Conservation (phyloP, 2,329 filamentous ascomycete genomes). For the Verticillium zaregamsianum region DNA sequence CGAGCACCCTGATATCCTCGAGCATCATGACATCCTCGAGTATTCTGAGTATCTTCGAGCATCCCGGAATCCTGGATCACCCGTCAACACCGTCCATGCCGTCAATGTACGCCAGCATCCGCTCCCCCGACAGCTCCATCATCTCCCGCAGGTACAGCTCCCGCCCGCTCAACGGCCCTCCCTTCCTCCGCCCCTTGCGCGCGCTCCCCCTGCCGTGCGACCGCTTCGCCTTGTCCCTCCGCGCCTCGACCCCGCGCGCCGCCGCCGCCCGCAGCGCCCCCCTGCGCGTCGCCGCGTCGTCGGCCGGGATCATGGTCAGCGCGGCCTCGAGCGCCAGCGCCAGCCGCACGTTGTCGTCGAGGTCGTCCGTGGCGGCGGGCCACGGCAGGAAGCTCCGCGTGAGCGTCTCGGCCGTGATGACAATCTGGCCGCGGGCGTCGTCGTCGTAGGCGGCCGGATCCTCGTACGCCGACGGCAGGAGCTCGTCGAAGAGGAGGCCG, state of each 20-base stretch:
- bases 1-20: too few species aligned
- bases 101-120: slow-evolving; percentile 26
- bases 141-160: slow-evolving; percentile 39
- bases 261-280: slow-evolving; percentile 33
- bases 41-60: not conserved
- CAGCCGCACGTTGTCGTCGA: slow-evolving; percentile 69
- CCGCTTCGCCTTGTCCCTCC: slow-evolving; percentile 40
- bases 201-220: not conserved
- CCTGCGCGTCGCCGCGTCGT: slow-evolving; percentile 29
- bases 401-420: slow-evolving; percentile 41
- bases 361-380: slow-evolving; percentile 55
- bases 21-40: too few species aligned
- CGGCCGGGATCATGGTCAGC: slow-evolving; percentile 46
- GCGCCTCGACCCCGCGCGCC: slow-evolving; percentile 42
- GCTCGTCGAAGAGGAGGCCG: slow-evolving; percentile 34
- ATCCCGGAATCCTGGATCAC: not conserved
- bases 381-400: slow-evolving; percentile 60
- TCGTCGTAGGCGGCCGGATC: slow-evolving; percentile 37
- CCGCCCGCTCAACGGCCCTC: slow-evolving; percentile 24
- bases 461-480: slow-evolving; percentile 36
- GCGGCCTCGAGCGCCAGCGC: slow-evolving; percentile 65
- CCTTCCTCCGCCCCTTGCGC: slow-evolving; percentile 24
- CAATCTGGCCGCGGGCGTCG: slow-evolving; percentile 24
- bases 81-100: slow-evolving; percentile 2
- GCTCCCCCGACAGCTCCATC: slow-evolving; percentile 38